Evolutionary conservation across 2,329 filamentous ascomycete species (phyloP).

Genomic region (Beauveria medogensis): DNA sequence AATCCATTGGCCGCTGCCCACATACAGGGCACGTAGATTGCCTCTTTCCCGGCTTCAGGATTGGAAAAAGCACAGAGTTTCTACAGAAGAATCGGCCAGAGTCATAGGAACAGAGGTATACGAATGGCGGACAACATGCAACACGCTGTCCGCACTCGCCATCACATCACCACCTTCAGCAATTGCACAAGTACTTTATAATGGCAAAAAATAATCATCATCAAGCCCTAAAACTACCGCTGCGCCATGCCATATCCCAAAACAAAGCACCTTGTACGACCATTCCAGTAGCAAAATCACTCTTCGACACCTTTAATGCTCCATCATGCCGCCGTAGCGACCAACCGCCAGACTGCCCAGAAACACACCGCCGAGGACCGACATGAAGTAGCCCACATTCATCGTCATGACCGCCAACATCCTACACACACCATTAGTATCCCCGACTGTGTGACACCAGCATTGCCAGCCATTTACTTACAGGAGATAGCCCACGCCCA

Average conservation of each 20-base stretch:
- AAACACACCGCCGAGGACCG: conserved; percentile 71
- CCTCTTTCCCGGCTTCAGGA: too few relatives aligned
- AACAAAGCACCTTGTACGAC: background rate
- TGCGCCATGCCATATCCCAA: background rate
- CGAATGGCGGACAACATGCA: too few relatives aligned
- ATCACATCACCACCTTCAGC: too few relatives aligned
- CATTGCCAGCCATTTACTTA: conserved; percentile 39
- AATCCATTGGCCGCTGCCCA: too few relatives aligned
- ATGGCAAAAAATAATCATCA: too few relatives aligned
- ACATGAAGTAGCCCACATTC: conserved; percentile 79
- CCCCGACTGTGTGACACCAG: background rate
- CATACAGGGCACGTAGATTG: too few relatives aligned
- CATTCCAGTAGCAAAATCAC: background rate
- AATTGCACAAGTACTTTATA: too few relatives aligned
- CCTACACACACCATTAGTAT: conserved; percentile 36
- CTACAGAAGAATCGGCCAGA: too few relatives aligned
- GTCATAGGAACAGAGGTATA: too few relatives aligned
- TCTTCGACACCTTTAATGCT: conserved; percentile 27
- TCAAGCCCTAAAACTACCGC: too few relatives aligned
- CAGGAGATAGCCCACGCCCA: conserved; percentile 79
- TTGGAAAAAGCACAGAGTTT: too few relatives aligned
- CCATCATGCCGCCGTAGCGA: conserved; percentile 48
- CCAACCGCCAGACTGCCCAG: conserved; percentile 78
- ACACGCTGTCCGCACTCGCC: too few relatives aligned
- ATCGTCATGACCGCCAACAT: conserved; percentile 91